Evolutionary conservation across 164 flowering plant genomes (phyloP).

Genomic region (Liquidambar formosana): DNA sequence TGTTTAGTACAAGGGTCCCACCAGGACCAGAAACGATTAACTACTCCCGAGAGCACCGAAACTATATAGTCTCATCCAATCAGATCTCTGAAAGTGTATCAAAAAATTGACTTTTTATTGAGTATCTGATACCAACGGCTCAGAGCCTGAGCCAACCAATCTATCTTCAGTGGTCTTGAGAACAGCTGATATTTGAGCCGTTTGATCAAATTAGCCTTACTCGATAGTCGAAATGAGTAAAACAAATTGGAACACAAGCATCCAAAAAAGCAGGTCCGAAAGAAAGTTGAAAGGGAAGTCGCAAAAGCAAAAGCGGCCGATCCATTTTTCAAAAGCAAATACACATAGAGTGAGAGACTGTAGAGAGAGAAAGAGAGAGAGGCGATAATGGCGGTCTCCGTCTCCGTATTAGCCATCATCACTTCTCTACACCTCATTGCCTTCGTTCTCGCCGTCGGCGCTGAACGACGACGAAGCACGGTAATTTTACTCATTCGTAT

Average conservation of each 20-base stretch:
- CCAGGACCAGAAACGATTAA: not conserved
- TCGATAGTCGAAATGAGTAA: no score
- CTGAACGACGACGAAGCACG: slow-evolving; percentile 84
- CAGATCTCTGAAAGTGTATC: no score
- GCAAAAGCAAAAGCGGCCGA: not conserved
- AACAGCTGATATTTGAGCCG: no score
- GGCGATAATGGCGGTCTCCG: slow-evolving; percentile 58
- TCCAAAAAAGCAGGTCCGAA: slow-evolving; percentile 3
- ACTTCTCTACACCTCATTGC: slow-evolving; percentile 75
- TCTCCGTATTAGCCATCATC: slow-evolving; percentile 51
- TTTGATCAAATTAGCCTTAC: no score
- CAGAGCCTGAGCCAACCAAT: no score
- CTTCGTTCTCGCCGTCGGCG: slow-evolving; percentile 84
- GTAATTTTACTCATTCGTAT: slow-evolving; percentile 33
- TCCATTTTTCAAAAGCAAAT: slow-evolving; percentile 3
- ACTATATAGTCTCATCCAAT: no score
- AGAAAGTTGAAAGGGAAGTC: no score
- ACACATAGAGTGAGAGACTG: no score
- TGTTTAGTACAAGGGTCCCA: slow-evolving; percentile 5
- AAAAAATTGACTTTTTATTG: no score
- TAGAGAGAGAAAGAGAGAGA: slow-evolving; percentile 3
- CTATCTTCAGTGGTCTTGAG: no score
- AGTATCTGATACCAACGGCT: no score
- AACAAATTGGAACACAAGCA: not conserved
- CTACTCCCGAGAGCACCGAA: no score